phyloP scores from a whole-genome alignment of 2,329 filamentous ascomycete genomes.

The Drechslerella dactyloides region DNA sequence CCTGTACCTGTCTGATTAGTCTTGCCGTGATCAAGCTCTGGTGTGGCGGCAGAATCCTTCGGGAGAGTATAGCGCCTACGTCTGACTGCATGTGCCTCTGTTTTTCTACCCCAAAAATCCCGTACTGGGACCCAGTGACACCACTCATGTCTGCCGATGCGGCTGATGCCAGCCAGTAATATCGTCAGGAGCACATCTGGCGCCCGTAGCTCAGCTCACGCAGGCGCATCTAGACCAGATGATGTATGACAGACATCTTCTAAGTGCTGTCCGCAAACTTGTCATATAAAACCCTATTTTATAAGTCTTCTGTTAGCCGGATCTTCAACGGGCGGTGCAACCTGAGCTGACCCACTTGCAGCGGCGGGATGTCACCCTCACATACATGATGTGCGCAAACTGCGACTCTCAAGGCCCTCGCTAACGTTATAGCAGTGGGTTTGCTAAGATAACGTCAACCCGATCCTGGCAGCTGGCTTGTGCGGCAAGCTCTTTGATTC shows the following conservation, averaged over 20 bases:
- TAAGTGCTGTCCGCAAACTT: not conserved
- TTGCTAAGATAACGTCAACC: not conserved
- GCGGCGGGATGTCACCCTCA: conserved; percentile 23
- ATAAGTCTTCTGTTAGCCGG: not conserved
- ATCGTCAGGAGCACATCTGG: no score
- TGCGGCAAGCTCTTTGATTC: not conserved
- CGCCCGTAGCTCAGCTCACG: no score
- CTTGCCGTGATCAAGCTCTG: no score
- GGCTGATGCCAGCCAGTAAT: no score
- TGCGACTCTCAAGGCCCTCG: not conserved
- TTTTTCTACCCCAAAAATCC: not conserved
- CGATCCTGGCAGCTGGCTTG: not conserved
- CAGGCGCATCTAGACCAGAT: not conserved
- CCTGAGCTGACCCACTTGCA: conserved; percentile 29
- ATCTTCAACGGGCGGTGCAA: conserved; percentile 22
- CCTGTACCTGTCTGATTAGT: no score
- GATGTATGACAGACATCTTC: not conserved
- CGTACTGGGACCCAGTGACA: no score
- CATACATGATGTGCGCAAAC: not conserved
- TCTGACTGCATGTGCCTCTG: not conserved
- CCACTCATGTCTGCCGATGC: no score
- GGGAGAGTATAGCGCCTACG: not conserved
- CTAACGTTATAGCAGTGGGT: not conserved
- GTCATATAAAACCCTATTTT: not conserved
- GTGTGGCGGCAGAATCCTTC: not conserved